These are phyloP conservation scores for Ensete ventricosum DNA, from an alignment of 176 grass and related monocot species.

Conservation along the genomic window DNA sequence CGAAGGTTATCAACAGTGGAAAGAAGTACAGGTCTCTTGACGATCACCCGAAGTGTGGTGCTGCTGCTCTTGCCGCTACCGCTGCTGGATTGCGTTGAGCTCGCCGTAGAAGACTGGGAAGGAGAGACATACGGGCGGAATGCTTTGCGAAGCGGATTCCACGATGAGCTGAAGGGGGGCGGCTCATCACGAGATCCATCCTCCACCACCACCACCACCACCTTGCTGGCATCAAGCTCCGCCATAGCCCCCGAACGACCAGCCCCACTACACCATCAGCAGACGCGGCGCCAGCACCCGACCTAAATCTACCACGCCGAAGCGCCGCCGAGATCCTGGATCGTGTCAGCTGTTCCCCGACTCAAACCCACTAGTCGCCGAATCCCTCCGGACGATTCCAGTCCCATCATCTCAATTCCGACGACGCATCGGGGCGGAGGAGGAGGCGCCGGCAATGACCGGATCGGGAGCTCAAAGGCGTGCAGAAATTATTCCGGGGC, in stretches of 20 bases:
- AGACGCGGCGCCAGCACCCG: not conserved
- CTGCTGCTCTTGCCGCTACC: not conserved
- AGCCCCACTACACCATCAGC: not conserved
- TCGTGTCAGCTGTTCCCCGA: not conserved
- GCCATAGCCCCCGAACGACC: slow-evolving; percentile 2
- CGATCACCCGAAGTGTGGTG: not conserved
- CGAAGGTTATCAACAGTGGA: not conserved
- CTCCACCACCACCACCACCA: not conserved
- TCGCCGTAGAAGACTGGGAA: not conserved
- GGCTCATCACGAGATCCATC: not conserved
- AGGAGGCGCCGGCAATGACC: not conserved
- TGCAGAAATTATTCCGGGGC: not conserved
- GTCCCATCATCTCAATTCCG: not conserved
- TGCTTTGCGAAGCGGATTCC: not conserved
- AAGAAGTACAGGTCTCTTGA: not conserved
- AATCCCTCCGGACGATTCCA: slow-evolving; percentile 1
- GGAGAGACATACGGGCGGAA: slow-evolving; percentile 2
- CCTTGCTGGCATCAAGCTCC: slow-evolving; percentile 16
- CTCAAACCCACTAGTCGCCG: not conserved
- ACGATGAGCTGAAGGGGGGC: not conserved
- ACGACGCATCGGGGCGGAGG: not conserved
- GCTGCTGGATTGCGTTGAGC: not conserved
- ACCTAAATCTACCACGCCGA: not conserved
- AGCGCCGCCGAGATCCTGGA: not conserved
- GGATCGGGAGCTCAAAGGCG: not conserved